These are phyloP conservation scores for Penicillium verhagenii DNA, from an alignment of 495 filamentous ascomycete species.

Conservation along the genomic window DNA sequence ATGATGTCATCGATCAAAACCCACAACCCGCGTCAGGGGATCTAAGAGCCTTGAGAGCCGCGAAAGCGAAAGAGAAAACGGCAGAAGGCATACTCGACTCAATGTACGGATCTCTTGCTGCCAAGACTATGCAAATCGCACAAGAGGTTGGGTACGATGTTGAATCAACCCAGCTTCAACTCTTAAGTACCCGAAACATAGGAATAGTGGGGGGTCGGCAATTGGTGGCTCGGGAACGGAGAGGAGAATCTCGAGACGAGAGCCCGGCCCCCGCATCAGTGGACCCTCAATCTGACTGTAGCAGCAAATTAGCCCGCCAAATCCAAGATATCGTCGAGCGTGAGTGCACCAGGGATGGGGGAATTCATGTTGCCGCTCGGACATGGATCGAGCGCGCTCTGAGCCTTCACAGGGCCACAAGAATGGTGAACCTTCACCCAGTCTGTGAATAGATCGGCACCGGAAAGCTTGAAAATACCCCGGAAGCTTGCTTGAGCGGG, in stretches of 20 bases:
- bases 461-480: neutral
- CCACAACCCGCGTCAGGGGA: conserved; percentile 38
- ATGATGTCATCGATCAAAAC: conserved; percentile 17
- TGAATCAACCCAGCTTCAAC: conserved; percentile 77
- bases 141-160: conserved; percentile 69
- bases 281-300: neutral
- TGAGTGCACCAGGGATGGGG: conserved; percentile 43
- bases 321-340: conserved; percentile 35
- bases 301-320: conserved; percentile 7
- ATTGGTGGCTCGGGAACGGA: conserved; percentile 18
- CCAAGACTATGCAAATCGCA: conserved; percentile 66
- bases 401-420: conserved; percentile 26
- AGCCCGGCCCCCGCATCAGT: neutral
- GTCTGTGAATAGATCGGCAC: conserved; percentile 5
- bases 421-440: conserved; percentile 3
- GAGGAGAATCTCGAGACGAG: neutral
- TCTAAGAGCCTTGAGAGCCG: conserved; percentile 41
- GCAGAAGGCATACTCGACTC: conserved; percentile 41
- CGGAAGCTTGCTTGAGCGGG: neutral
- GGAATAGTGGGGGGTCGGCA: conserved; percentile 65
- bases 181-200: conserved; percentile 87
- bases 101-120: conserved; percentile 72
- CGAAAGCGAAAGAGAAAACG: conserved; percentile 35
- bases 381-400: conserved; percentile 48
- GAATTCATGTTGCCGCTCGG: conserved; percentile 33